phyloP scores from a whole-genome alignment of 2,329 filamentous ascomycete genomes.

The Fusarium stilboides region DNA sequence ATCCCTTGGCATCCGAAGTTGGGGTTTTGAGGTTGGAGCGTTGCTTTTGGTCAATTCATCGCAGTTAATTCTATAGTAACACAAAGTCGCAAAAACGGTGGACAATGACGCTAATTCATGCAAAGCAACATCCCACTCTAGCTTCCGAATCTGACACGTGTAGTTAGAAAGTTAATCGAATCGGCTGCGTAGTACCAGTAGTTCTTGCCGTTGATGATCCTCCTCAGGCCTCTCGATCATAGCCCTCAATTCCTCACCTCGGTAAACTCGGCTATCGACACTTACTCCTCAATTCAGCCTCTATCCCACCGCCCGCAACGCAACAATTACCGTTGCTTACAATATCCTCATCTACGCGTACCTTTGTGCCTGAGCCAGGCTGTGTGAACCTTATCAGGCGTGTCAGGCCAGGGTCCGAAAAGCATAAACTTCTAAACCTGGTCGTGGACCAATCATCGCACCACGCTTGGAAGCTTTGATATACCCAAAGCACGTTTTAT shows the following conservation, averaged over 20 bases:
- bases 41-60: too few relatives aligned
- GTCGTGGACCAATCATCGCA: conserved; percentile 1
- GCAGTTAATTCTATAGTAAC: too few relatives aligned
- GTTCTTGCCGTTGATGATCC: too few relatives aligned
- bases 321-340: conserved; percentile 13
- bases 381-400: background rate
- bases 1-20: too few relatives aligned
- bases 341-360: background rate
- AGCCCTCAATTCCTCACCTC: conserved; percentile 1
- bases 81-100: too few relatives aligned
- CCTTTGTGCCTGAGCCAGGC: conserved; percentile 8
- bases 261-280: conserved; percentile 10
- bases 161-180: too few relatives aligned
- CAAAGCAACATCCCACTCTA: too few relatives aligned
- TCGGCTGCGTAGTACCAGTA: too few relatives aligned
- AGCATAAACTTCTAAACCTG: conserved; percentile 1
- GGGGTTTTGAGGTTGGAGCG: too few relatives aligned
- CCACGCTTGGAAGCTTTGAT: background rate
- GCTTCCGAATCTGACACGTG: too few relatives aligned
- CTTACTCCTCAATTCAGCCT: conserved; percentile 8
- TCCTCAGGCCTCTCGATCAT: too few relatives aligned
- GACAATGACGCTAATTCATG: too few relatives aligned
- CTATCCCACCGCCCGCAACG: conserved; percentile 9
- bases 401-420: background rate
- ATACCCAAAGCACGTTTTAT: conserved; percentile 7